Conservation (phyloP, 495 filamentous ascomycete genomes). For the Aspergillus sclerotioniger region DNA sequence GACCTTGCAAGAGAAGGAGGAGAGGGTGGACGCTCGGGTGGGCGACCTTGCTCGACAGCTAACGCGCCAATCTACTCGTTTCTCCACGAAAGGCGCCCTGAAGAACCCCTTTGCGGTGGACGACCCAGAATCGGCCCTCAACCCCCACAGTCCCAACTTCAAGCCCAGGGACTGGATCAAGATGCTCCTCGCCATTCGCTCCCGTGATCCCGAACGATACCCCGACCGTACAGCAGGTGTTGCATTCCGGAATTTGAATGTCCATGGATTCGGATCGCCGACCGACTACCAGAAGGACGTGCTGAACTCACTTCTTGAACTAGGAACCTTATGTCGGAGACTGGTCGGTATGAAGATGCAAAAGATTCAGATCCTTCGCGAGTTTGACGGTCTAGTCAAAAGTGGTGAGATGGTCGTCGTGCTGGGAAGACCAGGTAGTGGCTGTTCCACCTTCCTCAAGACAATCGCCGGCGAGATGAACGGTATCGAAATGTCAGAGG, state of each 20-base stretch:
- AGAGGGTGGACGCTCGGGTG: slow-evolving; percentile 15
- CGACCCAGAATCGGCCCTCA: slow-evolving; percentile 24
- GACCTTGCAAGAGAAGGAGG: slow-evolving; percentile 17
- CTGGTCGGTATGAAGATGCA: slow-evolving; percentile 45
- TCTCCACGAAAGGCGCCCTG: slow-evolving; percentile 17
- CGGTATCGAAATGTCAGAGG: slow-evolving; percentile 46
- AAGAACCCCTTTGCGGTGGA: slow-evolving; percentile 18
- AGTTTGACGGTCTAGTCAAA: slow-evolving; percentile 68
- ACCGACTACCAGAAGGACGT: slow-evolving; percentile 83
- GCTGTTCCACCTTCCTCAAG: slow-evolving; percentile 46
- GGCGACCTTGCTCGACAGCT: slow-evolving; percentile 17
- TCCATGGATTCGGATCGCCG: slow-evolving; percentile 69
- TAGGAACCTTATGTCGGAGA: slow-evolving; percentile 36
- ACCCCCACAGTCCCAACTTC: slow-evolving; percentile 30
- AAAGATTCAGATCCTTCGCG: slow-evolving; percentile 64
- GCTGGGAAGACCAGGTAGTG: slow-evolving; percentile 68
- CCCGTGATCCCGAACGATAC: slow-evolving; percentile 24
- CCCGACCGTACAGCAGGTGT: slow-evolving; percentile 33
- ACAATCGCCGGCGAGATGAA: slow-evolving; percentile 65
- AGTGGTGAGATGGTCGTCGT: slow-evolving; percentile 80
- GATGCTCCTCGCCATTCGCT: slow-evolving; percentile 20
- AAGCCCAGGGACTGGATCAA: slow-evolving; percentile 30
- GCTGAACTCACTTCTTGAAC: slow-evolving; percentile 59
- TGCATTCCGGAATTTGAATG: slow-evolving; percentile 61
- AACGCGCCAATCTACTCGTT: slow-evolving; percentile 21